phyloP scores from a whole-genome alignment of 2,329 filamentous ascomycete genomes.

The Sphaerulina vaccinii region DNA sequence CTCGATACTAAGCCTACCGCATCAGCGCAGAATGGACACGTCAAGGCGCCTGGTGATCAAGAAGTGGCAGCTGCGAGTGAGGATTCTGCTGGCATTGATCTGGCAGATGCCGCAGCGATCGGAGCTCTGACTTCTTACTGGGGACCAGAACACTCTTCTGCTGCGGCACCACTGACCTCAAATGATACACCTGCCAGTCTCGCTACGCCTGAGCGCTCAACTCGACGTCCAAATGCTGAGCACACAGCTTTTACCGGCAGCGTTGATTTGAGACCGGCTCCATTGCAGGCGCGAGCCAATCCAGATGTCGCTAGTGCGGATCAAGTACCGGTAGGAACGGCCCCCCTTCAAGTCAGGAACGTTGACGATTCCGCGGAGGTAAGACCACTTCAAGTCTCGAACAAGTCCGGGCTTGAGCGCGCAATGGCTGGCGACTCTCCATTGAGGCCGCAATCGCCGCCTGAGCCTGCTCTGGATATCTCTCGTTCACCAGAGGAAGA shows the following conservation, averaged over 20 bases:
- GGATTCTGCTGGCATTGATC: constrained; percentile 27
- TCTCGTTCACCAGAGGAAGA: constrained; percentile 25
- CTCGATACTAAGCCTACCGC: constrained; percentile 21
- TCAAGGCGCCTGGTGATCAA: constrained; percentile 18
- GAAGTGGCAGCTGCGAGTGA: constrained; percentile 22
- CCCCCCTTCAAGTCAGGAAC: not conserved
- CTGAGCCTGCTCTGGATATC: constrained; percentile 15
- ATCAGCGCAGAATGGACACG: constrained; percentile 18
- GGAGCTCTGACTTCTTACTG: constrained; percentile 30
- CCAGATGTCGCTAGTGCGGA: constrained; percentile 11
- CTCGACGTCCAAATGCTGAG: constrained; percentile 24
- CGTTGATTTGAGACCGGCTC: constrained; percentile 35
- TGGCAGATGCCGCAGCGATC: constrained; percentile 28
- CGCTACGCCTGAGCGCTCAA: constrained; percentile 30
- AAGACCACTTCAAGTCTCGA: constrained; percentile 21
- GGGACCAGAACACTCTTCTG: constrained; percentile 24
- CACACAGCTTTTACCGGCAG: constrained; percentile 21
- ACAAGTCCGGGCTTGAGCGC: constrained; percentile 23
- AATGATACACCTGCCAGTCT: constrained; percentile 11
- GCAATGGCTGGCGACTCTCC: constrained; percentile 18
- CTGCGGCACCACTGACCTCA: constrained; percentile 8
- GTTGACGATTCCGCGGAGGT: constrained; percentile 18
- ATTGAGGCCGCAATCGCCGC: constrained; percentile 10
- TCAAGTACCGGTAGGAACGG: not conserved
- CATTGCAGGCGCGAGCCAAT: constrained; percentile 25